Evolutionary conservation across 257 asterid species (phyloP), one percentile per base, ranked within the genome.

Genomic region (Jacaranda mimosifolia): DNA sequence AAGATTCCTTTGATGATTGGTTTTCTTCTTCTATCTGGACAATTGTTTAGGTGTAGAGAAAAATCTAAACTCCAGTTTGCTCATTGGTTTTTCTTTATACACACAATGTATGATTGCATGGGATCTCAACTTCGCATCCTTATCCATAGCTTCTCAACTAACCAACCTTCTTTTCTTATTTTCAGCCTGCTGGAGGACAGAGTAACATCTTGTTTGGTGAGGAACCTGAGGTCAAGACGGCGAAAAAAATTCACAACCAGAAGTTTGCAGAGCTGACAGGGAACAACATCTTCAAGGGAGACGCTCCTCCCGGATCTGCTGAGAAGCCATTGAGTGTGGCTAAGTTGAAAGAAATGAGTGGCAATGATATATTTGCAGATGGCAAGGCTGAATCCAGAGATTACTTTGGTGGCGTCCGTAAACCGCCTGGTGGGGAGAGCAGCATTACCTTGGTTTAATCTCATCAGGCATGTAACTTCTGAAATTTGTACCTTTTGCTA

Each of bases 361-460:
- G 99, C 72, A 90, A 68, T 45, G 83, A 92, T 52, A 94, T 91
- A 59, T 94, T 92, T 79, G 85, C 95, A 0, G 98, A 94, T 19
- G 98, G 92, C 15, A 88, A 91, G 82, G 87, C 86, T 55, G 85
- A 91, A 79, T 86, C 94, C 21, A 82, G 97, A 75, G 99, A 91
- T 68, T 85, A 87, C 85, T 86, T 91, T 78, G 98, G 96, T 46
- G 98, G 97, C 10, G 96, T 92, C 68, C 95, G 97, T 60, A 77
- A 92, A 79, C 98, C 98, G 14, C 98, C 97, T 5, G 98, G 98
- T 19, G 97, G 97, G 2, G 96, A 91, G 83, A 94, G 98, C 88
- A 94, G 91, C 92, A 92, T 94, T 35, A 76, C 97, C 48, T 83
- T 94, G 87, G 89, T 91, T 81, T 94, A 87, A 64, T 11, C 52